Evolutionary conservation across 345 rosid species (phyloP), one percentile per base, ranked within the genome.

Genomic region (Lepidium africanum): DNA sequence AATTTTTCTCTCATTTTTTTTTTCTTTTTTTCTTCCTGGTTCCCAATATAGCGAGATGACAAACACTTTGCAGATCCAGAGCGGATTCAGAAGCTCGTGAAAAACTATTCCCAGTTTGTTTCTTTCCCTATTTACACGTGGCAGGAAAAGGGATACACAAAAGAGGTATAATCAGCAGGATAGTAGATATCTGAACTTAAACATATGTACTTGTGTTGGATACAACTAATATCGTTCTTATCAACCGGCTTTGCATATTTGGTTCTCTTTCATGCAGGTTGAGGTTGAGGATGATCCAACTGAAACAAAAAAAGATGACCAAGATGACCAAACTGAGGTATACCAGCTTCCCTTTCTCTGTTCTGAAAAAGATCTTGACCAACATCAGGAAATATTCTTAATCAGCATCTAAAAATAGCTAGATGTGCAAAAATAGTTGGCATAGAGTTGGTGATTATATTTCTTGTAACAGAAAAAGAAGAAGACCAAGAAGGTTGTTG

Each of bases 41-140:
- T 38, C 21, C 47, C 63, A 53, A 46, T 67, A 65, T 78, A 94
- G 97, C 68, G 47, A 54, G 97, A 91, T 70, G 91, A 84, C 76
- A 94, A 94, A 82, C 81, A 80, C 57, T 91, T 91, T 81, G 96
- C 99, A 25, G 83, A 94, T 79, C 96, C 99, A 5, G 99, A 94
- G 64, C 75, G 92, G 68, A 74, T 94, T 76, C 83, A 89, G 80
- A 94, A 82, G 88, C 97, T 94, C 32, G 96, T 94, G 82, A 94
- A 84, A 74, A 91, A 91, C 80, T 94, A 94, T 52, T 94, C 99
- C 15, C 97, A 94, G 78, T 94, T 94, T 56, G 97, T 94, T 75
- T 94, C 99, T 8, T 94, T 94, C 77, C 99, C 97, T n/a, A 91
- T 94, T 43, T 94, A 87, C 77, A 91, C 91, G 2, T 94, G 99